Evolutionary conservation across 306 rosid species (phyloP).

Genomic region (Arachis stenosperma): DNA sequence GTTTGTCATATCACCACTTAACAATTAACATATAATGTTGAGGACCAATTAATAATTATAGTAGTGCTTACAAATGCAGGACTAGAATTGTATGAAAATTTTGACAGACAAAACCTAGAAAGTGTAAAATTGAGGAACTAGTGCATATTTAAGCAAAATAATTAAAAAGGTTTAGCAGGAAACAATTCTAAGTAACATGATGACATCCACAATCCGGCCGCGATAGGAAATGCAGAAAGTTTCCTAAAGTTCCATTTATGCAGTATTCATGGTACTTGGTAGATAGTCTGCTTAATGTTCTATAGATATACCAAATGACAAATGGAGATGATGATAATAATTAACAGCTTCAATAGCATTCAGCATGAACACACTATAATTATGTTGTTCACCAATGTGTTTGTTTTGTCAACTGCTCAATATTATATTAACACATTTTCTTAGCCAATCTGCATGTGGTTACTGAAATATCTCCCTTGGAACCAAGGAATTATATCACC

Average conservation of each 20-base stretch:
- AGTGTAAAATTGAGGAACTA: too few relatives aligned
- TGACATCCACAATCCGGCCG: conserved; percentile 10
- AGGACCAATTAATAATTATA: too few relatives aligned
- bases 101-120: too few relatives aligned
- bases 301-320: conserved; percentile 10
- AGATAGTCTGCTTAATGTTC: conserved; percentile 17
- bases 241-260: conserved; percentile 5
- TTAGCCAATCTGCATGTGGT: conserved; percentile 4
- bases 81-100: too few relatives aligned
- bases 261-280: conserved; percentile 16
- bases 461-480: conserved; percentile 4
- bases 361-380: background rate
- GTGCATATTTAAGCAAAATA: background rate
- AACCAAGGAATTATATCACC: conserved; percentile 15
- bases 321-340: conserved; percentile 23
- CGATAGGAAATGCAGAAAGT: conserved; percentile 19
- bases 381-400: conserved; percentile 16
- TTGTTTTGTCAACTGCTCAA: background rate
- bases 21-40: too few relatives aligned
- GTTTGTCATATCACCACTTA: too few relatives aligned
- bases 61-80: too few relatives aligned
- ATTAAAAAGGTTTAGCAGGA: conserved; percentile 13
- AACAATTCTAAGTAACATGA: conserved; percentile 17
- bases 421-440: conserved; percentile 7
- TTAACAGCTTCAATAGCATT: conserved; percentile 29